Percentiles rank a stretch among this genome's conserved stretches.
Evolutionary conservation across 257 asterid species (phyloP).

Genomic region (Striga asiatica): DNA sequence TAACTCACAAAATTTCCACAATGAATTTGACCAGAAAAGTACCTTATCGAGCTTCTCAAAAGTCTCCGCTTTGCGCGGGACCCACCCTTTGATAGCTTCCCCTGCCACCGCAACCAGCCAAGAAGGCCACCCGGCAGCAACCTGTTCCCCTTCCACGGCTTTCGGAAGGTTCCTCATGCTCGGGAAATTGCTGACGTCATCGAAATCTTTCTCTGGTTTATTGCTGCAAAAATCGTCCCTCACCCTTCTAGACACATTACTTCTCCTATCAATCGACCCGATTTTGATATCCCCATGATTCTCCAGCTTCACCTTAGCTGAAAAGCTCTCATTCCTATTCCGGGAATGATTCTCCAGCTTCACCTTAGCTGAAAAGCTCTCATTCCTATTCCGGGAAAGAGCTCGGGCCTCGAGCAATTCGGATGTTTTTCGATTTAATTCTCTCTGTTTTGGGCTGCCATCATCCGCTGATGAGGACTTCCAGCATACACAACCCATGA

Average conservation of each 20-base stretch:
- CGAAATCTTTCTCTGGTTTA: conserved; percentile 29
- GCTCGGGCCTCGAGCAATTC: conserved; percentile 38
- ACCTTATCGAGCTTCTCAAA: conserved; percentile 93
- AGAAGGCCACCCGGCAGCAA: conserved; percentile 97
- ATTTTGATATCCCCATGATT: conserved; percentile 34
- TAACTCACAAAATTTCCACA: no score
- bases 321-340: conserved; percentile 53
- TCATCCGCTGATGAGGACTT: conserved; percentile 52
- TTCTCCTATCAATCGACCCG: conserved; percentile 53
- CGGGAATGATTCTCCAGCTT: conserved; percentile 28
- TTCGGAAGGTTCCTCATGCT: conserved; percentile 45
- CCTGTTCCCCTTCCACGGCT: conserved; percentile 66
- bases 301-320: conserved; percentile 33
- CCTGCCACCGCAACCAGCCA: conserved; percentile 88
- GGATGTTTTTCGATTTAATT: conserved; percentile 40
- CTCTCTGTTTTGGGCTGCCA: conserved; percentile 50
- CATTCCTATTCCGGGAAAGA: conserved; percentile 43
- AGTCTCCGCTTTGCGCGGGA: conserved; percentile 71
- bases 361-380: conserved; percentile 43
- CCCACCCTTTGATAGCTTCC: conserved; percentile 87
- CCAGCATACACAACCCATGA: conserved; percentile 77
- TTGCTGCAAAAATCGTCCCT: conserved; percentile 57
- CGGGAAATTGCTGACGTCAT: conserved; percentile 32
- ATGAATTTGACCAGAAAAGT: conserved; percentile 15
- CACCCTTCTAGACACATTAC: conserved; percentile 50